Base-by-base conservation (phyloP, 75 land plant genomes). In the Pinus tabuliformis region DNA sequence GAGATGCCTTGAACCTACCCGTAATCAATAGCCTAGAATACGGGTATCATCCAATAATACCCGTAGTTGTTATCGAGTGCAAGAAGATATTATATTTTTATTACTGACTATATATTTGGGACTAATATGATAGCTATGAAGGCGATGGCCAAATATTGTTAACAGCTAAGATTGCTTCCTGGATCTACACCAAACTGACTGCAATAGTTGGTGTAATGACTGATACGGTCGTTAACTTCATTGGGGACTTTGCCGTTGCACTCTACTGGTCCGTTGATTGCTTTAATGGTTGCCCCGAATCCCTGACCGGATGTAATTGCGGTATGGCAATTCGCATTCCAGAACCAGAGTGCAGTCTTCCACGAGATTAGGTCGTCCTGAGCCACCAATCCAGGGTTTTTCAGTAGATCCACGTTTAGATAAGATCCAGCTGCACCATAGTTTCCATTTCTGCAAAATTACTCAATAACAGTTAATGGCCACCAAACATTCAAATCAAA, bases 101-200 rank as follows among this genome's bases (percentile, higher is more conserved):
- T 49, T 9, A 49, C 0, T 8, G 0, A 42, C 49, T 0, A 42
- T 1, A 30, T 30, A 30, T 30, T 5, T 37, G 39, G 3, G 39
- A 37, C 39, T 37, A 5, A 37, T 37, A 5, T 37, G 39, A 37
- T 37, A 4, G 2, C 52, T 49, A 49, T 8, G 11, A 49, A 49
- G 2, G 52, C 11, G 0, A 8, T 0, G 11, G 11, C 52, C 9
- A 49, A 49, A 0, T 49, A 54, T 37, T 15, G 26, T 28, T 77
- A 86, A 22, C 88, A 86, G 61, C 36, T 58, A n/a, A 79, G 79
- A n/a, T 82, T 82, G 30, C 30, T 58, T 6, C 87, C 87, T 13
- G 90, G 79, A 56, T 66, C 65, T 57, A 89, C 87, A 30, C 82
- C 82, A 24, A 89, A 20, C 57, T 78, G 77, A 16, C 59, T 58